A percentile compares a stretch with the other conserved stretches of the same genome.
phyloP scores from a whole-genome alignment of 257 asterid species.

The Schizonepeta tenuifolia region DNA sequence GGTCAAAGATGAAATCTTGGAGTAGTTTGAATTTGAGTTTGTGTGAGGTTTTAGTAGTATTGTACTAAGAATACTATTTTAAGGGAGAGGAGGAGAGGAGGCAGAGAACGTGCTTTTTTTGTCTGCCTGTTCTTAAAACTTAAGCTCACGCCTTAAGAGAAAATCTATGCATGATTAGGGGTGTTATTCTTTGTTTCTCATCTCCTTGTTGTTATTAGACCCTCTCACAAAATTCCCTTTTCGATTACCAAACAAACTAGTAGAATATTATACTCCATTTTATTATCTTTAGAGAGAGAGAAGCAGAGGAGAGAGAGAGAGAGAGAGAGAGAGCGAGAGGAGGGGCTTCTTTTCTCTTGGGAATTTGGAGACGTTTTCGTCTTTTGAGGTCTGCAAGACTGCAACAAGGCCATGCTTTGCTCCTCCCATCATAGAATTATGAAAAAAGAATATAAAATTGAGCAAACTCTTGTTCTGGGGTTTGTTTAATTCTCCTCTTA shows the following conservation, averaged over 20 bases:
- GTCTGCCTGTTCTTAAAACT: slow-evolving; percentile 51
- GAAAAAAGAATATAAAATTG: slow-evolving; percentile 20
- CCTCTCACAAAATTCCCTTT: slow-evolving; percentile 33
- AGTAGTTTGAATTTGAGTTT: slow-evolving; percentile 42
- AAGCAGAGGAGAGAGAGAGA: slow-evolving; percentile 4
- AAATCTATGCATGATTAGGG: slow-evolving; percentile 46
- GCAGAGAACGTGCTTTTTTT: slow-evolving; percentile 67
- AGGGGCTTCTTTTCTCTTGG: slow-evolving; percentile 41
- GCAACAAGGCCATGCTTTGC: slow-evolving; percentile 65
- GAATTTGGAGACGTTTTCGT: slow-evolving; percentile 53
- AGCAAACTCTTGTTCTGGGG: slow-evolving; percentile 35
- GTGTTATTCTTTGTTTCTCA: slow-evolving; percentile 30
- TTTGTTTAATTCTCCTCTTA: slow-evolving; percentile 32
- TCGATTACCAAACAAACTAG: slow-evolving; percentile 13
- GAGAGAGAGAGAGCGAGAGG: slow-evolving; percentile 30
- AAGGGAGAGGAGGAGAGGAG: slow-evolving; percentile 50
- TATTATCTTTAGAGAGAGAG: slow-evolving; percentile 25
- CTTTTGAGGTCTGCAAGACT: slow-evolving; percentile 77
- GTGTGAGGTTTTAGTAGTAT: too few relatives aligned
- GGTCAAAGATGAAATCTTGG: slow-evolving; percentile 55
- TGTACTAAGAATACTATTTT: slow-evolving; percentile 19
- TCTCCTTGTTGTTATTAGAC: slow-evolving; percentile 18
- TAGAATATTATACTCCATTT: not conserved
- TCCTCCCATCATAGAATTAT: slow-evolving; percentile 52
- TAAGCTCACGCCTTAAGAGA: slow-evolving; percentile 50